Percentiles rank a stretch among this genome's conserved stretches.
These are phyloP conservation scores for Tolypocladium cylindrosporum DNA, from an alignment of 2,329 filamentous ascomycete genomes.

Conservation along the genomic window DNA sequence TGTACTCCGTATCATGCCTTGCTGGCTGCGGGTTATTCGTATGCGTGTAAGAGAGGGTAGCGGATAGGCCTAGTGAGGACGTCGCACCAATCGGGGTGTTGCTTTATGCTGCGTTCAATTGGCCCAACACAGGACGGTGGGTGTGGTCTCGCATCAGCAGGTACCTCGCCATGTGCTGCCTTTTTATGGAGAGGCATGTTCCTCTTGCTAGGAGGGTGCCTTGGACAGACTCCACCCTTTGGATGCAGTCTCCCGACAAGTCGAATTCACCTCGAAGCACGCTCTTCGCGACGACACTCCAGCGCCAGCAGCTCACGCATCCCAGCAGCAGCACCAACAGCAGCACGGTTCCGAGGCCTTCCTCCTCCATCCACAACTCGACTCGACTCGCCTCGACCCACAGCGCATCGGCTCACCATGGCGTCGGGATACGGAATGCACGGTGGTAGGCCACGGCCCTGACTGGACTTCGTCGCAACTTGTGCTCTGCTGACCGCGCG, in stretches of 20 bases:
- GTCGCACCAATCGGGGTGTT: slow-evolving; percentile 5
- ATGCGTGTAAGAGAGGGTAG: background rate
- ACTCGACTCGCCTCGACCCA: background rate
- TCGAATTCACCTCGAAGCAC: background rate
- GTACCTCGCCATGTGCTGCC: background rate
- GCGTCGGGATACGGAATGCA: slow-evolving; percentile 74
- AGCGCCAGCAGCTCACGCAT: background rate
- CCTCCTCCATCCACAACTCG: background rate
- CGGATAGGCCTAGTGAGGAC: background rate
- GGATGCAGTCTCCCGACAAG: background rate
- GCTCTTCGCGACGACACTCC: background rate
- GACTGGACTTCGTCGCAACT: background rate
- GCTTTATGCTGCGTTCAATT: background rate
- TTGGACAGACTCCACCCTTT: background rate
- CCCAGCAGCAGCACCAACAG: background rate
- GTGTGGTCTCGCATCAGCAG: slow-evolving; percentile 6
- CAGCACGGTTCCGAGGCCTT: background rate
- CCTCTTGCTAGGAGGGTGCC: background rate
- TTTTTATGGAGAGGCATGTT: background rate
- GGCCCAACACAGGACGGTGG: background rate
- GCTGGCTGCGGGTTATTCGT: background rate
- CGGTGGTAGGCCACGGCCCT: slow-evolving; percentile 50
- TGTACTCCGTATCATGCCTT: background rate
- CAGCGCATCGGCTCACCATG: slow-evolving; percentile 38
- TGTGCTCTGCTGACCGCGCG: background rate